Evolutionary conservation across 768 basidiomycete species (phyloP).

Genomic region (Podaxis sp.): DNA sequence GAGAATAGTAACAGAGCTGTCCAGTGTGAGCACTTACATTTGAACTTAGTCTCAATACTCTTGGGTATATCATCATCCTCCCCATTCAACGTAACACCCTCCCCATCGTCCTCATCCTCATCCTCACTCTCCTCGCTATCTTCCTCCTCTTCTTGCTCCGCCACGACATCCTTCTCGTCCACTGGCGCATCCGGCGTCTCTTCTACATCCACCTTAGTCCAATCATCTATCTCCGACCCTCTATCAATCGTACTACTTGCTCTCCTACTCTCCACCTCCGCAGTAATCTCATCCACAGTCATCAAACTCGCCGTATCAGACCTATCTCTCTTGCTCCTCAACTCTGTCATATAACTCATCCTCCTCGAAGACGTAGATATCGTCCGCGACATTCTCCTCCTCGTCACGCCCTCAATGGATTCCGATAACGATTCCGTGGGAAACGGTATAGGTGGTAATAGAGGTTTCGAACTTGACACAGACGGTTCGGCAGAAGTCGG

Average conservation of each 20-base stretch:
- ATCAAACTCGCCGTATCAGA: slow-evolving; percentile 90
- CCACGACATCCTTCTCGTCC: slow-evolving; percentile 36
- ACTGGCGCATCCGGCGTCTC: slow-evolving; percentile 33
- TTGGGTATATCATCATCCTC: slow-evolving; percentile 40
- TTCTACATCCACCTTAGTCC: slow-evolving; percentile 68
- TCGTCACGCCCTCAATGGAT: slow-evolving; percentile 61
- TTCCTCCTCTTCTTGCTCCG: slow-evolving; percentile 41
- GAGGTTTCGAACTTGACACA: slow-evolving; percentile 31
- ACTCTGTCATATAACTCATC: slow-evolving; percentile 79
- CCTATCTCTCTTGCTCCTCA: slow-evolving; percentile 78
- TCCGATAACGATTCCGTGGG: slow-evolving; percentile 80
- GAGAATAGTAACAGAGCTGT: not conserved
- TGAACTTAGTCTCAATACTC: slow-evolving; percentile 24
- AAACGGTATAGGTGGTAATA: slow-evolving; percentile 78
- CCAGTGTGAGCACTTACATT: slow-evolving; percentile 17
- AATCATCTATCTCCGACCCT: slow-evolving; percentile 59
- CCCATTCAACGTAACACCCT: slow-evolving; percentile 41
- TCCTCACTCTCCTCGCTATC: slow-evolving; percentile 45
- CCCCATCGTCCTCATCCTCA: slow-evolving; percentile 45
- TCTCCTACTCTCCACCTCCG: slow-evolving; percentile 80
- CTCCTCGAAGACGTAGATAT: slow-evolving; percentile 59
- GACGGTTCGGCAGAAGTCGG: slow-evolving; percentile 34
- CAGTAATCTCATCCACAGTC: slow-evolving; percentile 98
- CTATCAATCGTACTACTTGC: slow-evolving; percentile 48
- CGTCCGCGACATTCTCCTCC: slow-evolving; percentile 39